A percentile compares a stretch with the other conserved stretches of the same genome.
These are phyloP conservation scores for Ogataea siamensis DNA, from an alignment of 805 yeast genomes.

Conservation along the genomic window DNA sequence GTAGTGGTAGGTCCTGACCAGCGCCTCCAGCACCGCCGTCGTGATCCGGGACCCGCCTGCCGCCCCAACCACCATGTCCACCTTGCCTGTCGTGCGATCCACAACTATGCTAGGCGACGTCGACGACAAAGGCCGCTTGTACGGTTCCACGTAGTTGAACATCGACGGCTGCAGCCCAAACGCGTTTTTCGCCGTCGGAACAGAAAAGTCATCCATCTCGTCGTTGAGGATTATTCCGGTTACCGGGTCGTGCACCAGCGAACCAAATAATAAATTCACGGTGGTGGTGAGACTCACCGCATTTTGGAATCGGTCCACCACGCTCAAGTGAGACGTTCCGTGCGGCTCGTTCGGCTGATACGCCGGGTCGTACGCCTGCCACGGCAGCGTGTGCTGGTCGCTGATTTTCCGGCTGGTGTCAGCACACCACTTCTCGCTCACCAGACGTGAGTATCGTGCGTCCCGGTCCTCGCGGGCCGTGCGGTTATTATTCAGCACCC, in stretches of 20 bases:
- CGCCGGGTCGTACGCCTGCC: conserved; percentile 76
- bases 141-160: conserved; percentile 73
- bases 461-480: conserved; percentile 31
- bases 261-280: conserved; percentile 80
- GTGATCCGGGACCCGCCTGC: conserved; percentile 92
- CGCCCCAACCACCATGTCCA: conserved; percentile 78
- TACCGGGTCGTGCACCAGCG: conserved; percentile 69
- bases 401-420: conserved; percentile 49
- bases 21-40: conserved; percentile 79
- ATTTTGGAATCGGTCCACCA: conserved; percentile 70
- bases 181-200: conserved; percentile 65
- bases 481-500: conserved; percentile 26
- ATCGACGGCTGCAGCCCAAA: conserved; percentile 80
- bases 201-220: conserved; percentile 93
- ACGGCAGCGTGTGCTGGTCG: conserved; percentile 56
- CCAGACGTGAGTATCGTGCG: conserved; percentile 42
- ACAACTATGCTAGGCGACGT: conserved; percentile 72
- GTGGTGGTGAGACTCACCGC: conserved; percentile 90
- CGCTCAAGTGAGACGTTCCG: conserved; percentile 87
- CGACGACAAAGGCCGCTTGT: conserved; percentile 81
- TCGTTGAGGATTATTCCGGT: conserved; percentile 86
- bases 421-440: conserved; percentile 57
- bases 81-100: conserved; percentile 38
- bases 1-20: conserved; percentile 62
- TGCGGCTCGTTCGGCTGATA: conserved; percentile 77